Conservation (phyloP, 2,329 filamentous ascomycete species). For the Ophiognomonia clavigignenti-juglandacearum region DNA sequence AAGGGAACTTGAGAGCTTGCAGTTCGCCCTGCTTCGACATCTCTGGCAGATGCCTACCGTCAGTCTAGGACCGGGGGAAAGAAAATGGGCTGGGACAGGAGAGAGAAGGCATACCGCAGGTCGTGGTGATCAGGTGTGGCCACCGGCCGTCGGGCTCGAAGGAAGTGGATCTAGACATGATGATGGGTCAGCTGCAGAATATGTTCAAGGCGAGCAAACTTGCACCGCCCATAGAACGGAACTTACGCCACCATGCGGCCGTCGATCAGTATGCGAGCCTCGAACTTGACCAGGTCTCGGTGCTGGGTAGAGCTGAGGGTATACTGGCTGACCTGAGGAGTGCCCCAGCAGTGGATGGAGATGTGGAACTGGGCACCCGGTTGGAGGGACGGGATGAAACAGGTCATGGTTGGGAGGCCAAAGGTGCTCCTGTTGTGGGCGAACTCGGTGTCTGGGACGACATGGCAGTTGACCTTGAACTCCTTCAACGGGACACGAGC, state of each 20-base stretch:
- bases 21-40: conserved; percentile 53
- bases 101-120: conserved; percentile 30
- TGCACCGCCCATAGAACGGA: too few species aligned
- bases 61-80: too few species aligned
- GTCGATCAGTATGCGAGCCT: conserved; percentile 65
- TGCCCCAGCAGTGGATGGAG: conserved; percentile 71
- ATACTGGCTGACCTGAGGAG: conserved; percentile 53
- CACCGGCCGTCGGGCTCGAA: conserved; percentile 47
- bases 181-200: background rate
- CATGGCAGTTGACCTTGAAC: conserved; percentile 74
- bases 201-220: too few species aligned
- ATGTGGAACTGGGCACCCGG: conserved; percentile 59
- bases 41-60: conserved; percentile 26
- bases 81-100: conserved; percentile 1
- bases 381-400: conserved; percentile 63
- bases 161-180: conserved; percentile 45
- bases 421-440: conserved; percentile 42
- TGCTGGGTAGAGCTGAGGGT: conserved; percentile 52
- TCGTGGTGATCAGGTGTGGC: conserved; percentile 44
- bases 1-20: conserved; percentile 64
- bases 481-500: conserved; percentile 71
- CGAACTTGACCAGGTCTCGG: conserved; percentile 53
- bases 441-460: conserved; percentile 53
- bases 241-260: conserved; percentile 58
- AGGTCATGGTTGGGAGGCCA: conserved; percentile 62